Evolutionary conservation across 176 grass and related monocot species (phyloP).

Genomic region (Calamus simplicifolius): DNA sequence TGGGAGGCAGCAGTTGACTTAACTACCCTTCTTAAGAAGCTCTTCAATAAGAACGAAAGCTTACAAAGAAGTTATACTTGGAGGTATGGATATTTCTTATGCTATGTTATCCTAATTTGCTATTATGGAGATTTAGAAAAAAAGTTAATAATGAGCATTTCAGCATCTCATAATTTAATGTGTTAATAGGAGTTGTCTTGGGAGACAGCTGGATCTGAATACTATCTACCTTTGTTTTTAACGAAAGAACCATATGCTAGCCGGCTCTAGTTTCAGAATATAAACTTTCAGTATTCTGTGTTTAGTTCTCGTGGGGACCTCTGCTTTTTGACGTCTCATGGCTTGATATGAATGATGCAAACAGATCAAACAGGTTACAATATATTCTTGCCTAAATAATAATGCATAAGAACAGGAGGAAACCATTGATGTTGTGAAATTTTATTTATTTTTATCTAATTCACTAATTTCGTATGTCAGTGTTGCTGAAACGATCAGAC

Average conservation of each 20-base stretch:
- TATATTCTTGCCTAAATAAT: too few species aligned
- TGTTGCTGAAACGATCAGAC: too few species aligned
- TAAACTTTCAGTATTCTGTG: neutral
- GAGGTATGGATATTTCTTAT: conserved; percentile 20
- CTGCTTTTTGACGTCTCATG: conserved; percentile 58
- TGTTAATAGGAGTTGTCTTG: conserved; percentile 48
- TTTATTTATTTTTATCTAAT: neutral
- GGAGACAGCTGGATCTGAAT: conserved; percentile 59
- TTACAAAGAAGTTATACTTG: conserved; percentile 54
- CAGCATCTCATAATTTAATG: neutral
- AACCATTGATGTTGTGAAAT: too few species aligned
- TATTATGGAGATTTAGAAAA: too few species aligned
- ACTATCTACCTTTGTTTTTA: too few species aligned
- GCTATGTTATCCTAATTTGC: too few species aligned
- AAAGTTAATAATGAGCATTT: too few species aligned
- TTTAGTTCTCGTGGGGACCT: conserved; percentile 56
- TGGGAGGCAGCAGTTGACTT: conserved; percentile 41
- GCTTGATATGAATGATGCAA: conserved; percentile 42
- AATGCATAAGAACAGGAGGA: too few species aligned
- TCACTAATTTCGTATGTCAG: too few species aligned
- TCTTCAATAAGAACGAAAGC: conserved; percentile 22
- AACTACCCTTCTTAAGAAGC: conserved; percentile 38
- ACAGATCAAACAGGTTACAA: conserved; percentile 38
- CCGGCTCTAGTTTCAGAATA: too few species aligned
- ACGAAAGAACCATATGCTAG: too few species aligned